Evolutionary conservation across 2,329 filamentous ascomycete species (phyloP), one percentile per base, ranked within the genome.

Genomic region (Fusarium euwallaceae): DNA sequence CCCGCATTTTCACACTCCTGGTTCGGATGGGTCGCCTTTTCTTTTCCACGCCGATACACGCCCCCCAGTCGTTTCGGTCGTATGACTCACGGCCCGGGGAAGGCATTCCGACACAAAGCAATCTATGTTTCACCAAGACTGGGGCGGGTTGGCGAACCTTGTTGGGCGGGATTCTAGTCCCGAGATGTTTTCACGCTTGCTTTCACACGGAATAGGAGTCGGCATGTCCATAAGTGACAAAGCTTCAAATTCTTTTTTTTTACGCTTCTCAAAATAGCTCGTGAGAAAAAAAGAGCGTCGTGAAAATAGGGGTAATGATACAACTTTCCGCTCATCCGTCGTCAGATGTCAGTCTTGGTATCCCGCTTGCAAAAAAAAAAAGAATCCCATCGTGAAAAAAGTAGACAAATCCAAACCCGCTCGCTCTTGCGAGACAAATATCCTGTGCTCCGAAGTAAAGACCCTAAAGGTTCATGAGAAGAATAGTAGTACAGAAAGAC

Each of bases 401-500:
- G 27, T 27, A 27, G 27, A 27, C 27, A 9, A 45, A 56, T 51
- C 55, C 34, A 60, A 69, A 61, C 65, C 48, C 27, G 51, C 65
- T 72, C 56, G 59, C 68, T 60, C 53, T 58, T 24, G 67, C 61
- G 63, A 58, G 37, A 53, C 58, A 68, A 59, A 69, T 61, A 61
- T 59, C 67, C 41, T 55, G 20, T 70, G 70, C 67, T 70, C 72
- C 72, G 60, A 67, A 62, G 62, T n/a, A 68, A 60, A 22, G 66
- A 58, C 73, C 61, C 66, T 65, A 67, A 39, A 66, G 56, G 51
- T 55, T 53, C 48, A 62, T 64, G 39, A 78, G 77, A 80, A 79
- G 67, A 74, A 70, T 83, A 83, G 66, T 83, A 76, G 75, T 83
- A 84, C 83, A 84, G 62, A 77, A 72, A 67, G 78, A 64, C 10